A percentile compares a stretch with the other conserved stretches of the same genome.
Conservation (phyloP, 192 early-diverging fungal species). For the Funneliformis mosseae region DNA sequence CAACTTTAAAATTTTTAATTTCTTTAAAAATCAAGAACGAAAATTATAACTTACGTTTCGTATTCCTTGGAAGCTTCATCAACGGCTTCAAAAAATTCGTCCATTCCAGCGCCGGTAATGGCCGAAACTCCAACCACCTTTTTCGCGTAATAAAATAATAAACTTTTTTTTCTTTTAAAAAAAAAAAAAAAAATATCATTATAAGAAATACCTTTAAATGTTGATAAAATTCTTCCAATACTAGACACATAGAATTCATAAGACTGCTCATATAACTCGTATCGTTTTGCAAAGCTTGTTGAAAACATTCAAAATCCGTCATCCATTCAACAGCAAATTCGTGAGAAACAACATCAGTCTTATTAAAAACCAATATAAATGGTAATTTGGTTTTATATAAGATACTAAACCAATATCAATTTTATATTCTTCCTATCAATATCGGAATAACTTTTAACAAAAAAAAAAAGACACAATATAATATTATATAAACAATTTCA, state of each 20-base stretch:
- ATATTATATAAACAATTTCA: neutral
- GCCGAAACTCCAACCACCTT: conserved; percentile 87
- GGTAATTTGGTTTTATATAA: conserved; percentile 97
- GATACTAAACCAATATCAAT: conserved; percentile 53
- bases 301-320: conserved; percentile 94
- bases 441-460: neutral
- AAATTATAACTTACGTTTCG: conserved; percentile 51
- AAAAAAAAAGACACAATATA: neutral
- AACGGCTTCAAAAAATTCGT: conserved; percentile 83
- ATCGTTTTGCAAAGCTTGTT: conserved; percentile 82
- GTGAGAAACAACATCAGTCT: conserved; percentile 89
- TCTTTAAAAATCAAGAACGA: neutral
- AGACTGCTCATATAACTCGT: conserved; percentile 89
- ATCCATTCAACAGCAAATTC: conserved; percentile 95
- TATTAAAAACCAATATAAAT: conserved; percentile 95
- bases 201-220: conserved; percentile 50
- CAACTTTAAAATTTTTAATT: neutral
- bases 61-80: conserved; percentile 85
- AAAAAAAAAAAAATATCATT: neutral
- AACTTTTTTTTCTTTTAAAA: neutral
- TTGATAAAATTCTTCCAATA: conserved; percentile 96
- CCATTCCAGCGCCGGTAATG: conserved; percentile 90
- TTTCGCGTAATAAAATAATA: neutral
- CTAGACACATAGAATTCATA: conserved; percentile 94
- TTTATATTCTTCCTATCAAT: neutral